These are phyloP conservation scores for Prototheca wickerhamii DNA, from an alignment of 163 green algal genomes.

Conservation along the genomic window DNA sequence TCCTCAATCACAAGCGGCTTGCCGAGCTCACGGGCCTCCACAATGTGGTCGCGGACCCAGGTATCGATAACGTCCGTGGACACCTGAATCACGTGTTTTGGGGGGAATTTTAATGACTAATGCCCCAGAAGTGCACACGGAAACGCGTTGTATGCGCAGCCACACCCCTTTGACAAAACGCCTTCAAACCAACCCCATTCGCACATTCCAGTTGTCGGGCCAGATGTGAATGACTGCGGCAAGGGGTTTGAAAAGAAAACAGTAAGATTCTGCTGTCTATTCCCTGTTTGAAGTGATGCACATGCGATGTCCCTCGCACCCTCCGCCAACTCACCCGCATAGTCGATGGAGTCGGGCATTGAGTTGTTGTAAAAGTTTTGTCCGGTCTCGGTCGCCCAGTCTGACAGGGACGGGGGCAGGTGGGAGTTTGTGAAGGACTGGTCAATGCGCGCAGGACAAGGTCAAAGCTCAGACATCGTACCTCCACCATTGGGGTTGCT, in stretches of 20 bases:
- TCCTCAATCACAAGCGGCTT: constrained; percentile 28
- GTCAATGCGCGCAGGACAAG: background rate
- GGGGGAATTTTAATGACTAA: too few species aligned
- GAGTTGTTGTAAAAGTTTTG: constrained; percentile 48
- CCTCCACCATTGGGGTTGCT: constrained; percentile 11
- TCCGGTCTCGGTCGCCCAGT: constrained; percentile 32
- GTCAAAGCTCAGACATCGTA: background rate
- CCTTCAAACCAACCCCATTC: too few species aligned
- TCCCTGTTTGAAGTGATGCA: background rate
- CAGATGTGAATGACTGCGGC: constrained; percentile 20
- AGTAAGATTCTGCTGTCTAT: background rate
- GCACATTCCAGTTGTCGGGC: constrained; percentile 12
- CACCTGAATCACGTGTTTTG: too few species aligned
- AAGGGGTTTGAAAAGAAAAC: background rate
- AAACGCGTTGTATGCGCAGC: too few species aligned
- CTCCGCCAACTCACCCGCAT: constrained; percentile 2
- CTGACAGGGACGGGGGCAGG: background rate
- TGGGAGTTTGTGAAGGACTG: constrained; percentile 1
- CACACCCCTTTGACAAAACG: too few species aligned
- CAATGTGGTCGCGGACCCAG: background rate
- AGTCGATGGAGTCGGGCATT: constrained; percentile 14
- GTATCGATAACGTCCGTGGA: background rate
- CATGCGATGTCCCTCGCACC: background rate
- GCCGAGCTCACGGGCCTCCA: background rate
- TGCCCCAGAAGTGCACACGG: too few species aligned